Evolutionary conservation across 2,329 filamentous ascomycete genomes (phyloP).

Genomic region (Ophiosphaerella korrae): DNA sequence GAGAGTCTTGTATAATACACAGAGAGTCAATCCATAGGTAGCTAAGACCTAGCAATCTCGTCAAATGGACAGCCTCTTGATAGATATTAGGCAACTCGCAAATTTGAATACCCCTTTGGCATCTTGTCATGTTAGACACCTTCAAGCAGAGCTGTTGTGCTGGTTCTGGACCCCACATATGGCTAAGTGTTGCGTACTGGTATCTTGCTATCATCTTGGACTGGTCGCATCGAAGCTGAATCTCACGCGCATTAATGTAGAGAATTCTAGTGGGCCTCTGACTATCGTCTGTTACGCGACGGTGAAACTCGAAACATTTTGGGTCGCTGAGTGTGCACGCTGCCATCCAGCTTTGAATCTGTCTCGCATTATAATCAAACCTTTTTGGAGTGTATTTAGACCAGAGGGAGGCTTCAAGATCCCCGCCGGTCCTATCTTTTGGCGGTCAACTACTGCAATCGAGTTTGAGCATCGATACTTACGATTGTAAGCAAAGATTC

Average conservation of each 20-base stretch:
- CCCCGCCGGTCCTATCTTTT: no score
- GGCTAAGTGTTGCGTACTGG: constrained; percentile 9
- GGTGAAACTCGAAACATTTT: no score
- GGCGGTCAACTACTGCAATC: no score
- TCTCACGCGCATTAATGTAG: not conserved
- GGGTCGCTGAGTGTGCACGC: no score
- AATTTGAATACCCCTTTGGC: not conserved
- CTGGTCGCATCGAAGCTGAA: constrained; percentile 5
- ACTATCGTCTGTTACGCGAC: no score
- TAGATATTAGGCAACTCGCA: constrained; percentile 12
- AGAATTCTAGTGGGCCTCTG: constrained; percentile 8
- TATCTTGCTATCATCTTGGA: not conserved
- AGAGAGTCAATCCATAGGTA: constrained; percentile 32
- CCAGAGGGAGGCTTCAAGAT: no score
- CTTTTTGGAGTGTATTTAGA: no score
- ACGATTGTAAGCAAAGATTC: no score
- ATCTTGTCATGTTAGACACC: not conserved
- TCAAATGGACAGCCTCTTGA: constrained; percentile 22
- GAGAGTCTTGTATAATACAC: constrained; percentile 23
- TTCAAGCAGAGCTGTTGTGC: constrained; percentile 2
- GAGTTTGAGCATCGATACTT: no score
- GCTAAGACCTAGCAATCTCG: constrained; percentile 10
- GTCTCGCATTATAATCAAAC: no score
- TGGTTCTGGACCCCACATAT: constrained; percentile 14
- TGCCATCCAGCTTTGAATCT: no score